Conservation (phyloP, 2,329 filamentous ascomycete species). For the Samsoniella hepiali region DNA sequence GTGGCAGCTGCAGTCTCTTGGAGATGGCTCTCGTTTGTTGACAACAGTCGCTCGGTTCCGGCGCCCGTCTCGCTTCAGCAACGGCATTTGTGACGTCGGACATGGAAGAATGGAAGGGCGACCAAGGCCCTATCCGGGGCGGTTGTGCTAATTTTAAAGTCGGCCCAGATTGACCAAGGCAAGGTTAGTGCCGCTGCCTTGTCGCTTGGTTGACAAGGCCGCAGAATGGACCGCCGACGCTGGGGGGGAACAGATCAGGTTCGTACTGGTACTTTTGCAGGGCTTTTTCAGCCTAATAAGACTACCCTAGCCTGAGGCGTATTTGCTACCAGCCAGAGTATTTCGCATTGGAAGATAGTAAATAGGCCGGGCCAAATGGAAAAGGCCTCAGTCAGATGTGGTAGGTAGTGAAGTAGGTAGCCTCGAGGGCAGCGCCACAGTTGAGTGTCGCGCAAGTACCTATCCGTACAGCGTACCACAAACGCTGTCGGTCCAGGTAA, state of each 20-base stretch:
- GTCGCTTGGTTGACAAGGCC: no score
- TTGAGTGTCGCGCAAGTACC: not conserved
- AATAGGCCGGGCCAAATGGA: not conserved
- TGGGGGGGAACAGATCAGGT: not conserved
- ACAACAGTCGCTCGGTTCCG: no score
- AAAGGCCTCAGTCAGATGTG: not conserved
- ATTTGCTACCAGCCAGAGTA: no score
- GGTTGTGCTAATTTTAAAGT: constrained; percentile 10
- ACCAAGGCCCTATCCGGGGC: not conserved
- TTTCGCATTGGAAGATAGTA: no score
- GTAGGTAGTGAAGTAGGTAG: not conserved
- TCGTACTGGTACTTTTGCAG: not conserved
- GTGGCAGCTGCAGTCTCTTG: no score
- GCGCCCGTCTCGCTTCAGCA: not conserved
- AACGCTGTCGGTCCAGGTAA: not conserved
- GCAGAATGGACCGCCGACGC: no score
- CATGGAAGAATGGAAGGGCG: not conserved
- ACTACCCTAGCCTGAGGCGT: not conserved
- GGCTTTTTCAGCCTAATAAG: not conserved
- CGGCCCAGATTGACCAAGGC: not conserved
- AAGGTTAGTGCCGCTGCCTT: no score
- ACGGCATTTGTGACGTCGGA: not conserved
- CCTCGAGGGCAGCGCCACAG: not conserved
- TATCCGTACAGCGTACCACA: not conserved
- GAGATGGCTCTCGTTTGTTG: not conserved